Evolutionary conservation across 257 asterid genomes (phyloP).

Genomic region (Solanum piurae): DNA sequence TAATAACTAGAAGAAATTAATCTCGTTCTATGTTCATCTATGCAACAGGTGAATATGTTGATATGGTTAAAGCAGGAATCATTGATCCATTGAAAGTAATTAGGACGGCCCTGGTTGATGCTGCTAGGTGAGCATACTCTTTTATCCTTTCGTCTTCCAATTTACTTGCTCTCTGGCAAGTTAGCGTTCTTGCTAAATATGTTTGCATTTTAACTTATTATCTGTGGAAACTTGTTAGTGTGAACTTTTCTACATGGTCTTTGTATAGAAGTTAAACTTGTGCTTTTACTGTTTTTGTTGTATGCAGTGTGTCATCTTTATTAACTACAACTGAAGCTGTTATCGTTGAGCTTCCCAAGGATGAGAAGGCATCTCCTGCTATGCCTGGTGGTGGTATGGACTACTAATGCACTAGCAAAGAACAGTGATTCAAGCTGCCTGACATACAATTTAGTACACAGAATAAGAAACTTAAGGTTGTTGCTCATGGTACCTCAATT

Average conservation of each 20-base stretch:
- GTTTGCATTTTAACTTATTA: not conserved
- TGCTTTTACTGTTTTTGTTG: not conserved
- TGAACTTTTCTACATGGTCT: not conserved
- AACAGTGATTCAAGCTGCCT: not conserved
- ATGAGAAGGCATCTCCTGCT: constrained; percentile 24
- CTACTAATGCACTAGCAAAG: not conserved
- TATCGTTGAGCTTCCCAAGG: constrained; percentile 36
- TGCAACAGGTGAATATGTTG: constrained; percentile 45
- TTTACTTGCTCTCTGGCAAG: not conserved
- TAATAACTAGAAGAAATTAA: not conserved
- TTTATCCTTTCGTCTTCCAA: not conserved
- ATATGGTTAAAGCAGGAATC: constrained; percentile 50
- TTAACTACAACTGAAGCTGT: constrained; percentile 52
- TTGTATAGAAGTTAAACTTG: not conserved
- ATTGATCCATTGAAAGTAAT: constrained; percentile 61
- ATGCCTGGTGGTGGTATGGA: constrained; percentile 28
- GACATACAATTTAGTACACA: not conserved
- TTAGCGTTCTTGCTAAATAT: not conserved
- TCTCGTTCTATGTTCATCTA: not conserved
- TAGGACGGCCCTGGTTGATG: constrained; percentile 53
- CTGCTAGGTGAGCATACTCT: constrained; percentile 36
- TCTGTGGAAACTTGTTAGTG: not conserved
- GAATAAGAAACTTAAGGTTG: not conserved
- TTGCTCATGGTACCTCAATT: not conserved
- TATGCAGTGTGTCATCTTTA: constrained; percentile 32